A percentile compares a stretch with the other conserved stretches of the same genome.
phyloP scores from a whole-genome alignment of 345 rosid species.

The Trapa incisa region DNA sequence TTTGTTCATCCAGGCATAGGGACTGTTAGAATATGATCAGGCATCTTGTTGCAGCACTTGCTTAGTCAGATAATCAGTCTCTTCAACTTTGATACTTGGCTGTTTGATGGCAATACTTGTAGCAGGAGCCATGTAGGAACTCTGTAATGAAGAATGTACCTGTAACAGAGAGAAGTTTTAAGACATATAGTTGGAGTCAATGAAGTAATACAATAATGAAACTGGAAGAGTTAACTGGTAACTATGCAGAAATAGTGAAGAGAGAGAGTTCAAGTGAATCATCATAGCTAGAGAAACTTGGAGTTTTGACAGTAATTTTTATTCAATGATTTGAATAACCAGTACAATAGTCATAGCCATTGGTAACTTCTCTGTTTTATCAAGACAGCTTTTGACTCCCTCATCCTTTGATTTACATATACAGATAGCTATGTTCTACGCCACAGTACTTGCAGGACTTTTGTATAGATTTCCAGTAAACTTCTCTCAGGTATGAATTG shows the following conservation, averaged over 20 bases:
- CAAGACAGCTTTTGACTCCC: too few species aligned
- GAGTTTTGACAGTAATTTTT: background rate
- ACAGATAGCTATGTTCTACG: slow-evolving; percentile 79
- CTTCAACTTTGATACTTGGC: background rate
- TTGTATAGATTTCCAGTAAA: slow-evolving; percentile 65
- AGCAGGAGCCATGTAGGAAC: too few species aligned
- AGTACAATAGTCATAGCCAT: background rate
- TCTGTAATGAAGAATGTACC: too few species aligned
- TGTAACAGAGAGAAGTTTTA: background rate
- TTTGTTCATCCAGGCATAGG: background rate
- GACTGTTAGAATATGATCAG: background rate
- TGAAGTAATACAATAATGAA: background rate
- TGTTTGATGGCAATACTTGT: too few species aligned
- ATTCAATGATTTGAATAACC: background rate
- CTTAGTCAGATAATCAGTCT: background rate
- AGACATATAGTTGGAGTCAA: background rate
- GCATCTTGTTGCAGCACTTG: too few species aligned
- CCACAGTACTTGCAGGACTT: slow-evolving; percentile 75
- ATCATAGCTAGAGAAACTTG: background rate
- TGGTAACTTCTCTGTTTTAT: background rate
- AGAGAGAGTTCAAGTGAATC: background rate
- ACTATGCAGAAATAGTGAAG: background rate
- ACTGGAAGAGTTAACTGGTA: background rate
- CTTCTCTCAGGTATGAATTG: slow-evolving; percentile 28
- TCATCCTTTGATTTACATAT: slow-evolving; percentile 8